Conservation (phyloP, 805 yeast species). For the Starmerella vitae region DNA sequence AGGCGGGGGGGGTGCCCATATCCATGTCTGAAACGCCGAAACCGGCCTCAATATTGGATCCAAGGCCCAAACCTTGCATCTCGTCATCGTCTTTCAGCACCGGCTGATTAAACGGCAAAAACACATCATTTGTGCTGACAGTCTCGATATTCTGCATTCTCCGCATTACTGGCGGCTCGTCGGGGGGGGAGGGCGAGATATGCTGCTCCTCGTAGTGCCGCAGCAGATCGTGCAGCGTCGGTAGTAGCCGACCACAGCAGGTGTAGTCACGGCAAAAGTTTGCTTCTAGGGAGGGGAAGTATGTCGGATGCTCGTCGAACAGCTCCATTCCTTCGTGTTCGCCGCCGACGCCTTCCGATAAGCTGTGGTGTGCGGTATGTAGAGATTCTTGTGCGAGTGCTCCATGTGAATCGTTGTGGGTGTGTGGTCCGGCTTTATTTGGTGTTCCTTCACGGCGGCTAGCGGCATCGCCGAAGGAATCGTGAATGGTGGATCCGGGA, state of each 20-base stretch:
- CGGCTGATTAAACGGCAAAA: constrained; percentile 32
- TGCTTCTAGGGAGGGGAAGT: constrained; percentile 85
- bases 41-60: neutral
- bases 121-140: constrained; percentile 86
- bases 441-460: no score
- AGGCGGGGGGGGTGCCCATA: neutral
- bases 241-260: constrained; percentile 86
- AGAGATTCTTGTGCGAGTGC: neutral
- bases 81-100: constrained; percentile 1
- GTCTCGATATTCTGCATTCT: constrained; percentile 57
- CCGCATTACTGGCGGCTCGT: constrained; percentile 23
- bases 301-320: constrained; percentile 42
- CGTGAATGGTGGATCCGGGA: constrained; percentile 11
- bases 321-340: constrained; percentile 10
- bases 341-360: neutral
- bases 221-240: constrained; percentile 83
- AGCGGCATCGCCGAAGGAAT: neutral
- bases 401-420: neutral
- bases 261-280: constrained; percentile 93
- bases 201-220: constrained; percentile 96
- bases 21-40: constrained; percentile 1
- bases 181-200: constrained; percentile 51
- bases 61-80: neutral
- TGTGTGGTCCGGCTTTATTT: neutral
- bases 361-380: constrained; percentile 1